Conservation (phyloP, 2,329 filamentous ascomycete species). For the Trichoderma asperellum region DNA sequence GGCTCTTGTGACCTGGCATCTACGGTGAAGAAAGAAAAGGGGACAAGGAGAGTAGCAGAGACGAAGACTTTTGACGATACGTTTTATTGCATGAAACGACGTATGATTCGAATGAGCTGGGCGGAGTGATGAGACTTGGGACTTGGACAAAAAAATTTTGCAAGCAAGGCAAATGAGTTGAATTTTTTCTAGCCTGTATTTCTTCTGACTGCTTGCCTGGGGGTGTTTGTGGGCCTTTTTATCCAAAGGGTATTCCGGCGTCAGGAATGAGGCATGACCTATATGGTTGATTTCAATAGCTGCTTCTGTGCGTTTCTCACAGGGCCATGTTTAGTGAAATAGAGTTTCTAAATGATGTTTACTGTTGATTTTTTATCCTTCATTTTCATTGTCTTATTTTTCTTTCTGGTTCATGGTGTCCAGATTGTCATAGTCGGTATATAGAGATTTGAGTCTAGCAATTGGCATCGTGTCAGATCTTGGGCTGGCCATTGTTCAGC, state of each 20-base stretch:
- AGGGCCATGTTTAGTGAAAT: slow-evolving; percentile 15
- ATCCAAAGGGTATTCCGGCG: slow-evolving; percentile 28
- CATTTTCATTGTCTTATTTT: background rate
- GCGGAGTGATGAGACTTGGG: slow-evolving; percentile 6
- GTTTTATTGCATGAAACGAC: slow-evolving; percentile 12
- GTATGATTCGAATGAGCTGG: slow-evolving; percentile 19
- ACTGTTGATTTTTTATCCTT: background rate
- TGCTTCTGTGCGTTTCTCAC: slow-evolving; percentile 21
- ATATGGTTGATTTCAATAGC: slow-evolving; percentile 29
- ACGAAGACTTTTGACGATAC: background rate
- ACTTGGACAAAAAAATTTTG: slow-evolving; percentile 20
- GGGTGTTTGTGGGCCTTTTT: slow-evolving; percentile 22
- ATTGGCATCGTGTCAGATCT: background rate
- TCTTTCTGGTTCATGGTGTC: background rate
- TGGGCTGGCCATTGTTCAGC: background rate
- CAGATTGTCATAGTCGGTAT: background rate
- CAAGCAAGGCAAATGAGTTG: slow-evolving; percentile 13
- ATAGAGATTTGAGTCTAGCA: background rate
- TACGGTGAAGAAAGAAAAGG: background rate
- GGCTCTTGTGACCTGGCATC: background rate
- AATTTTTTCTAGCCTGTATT: slow-evolving; percentile 11
- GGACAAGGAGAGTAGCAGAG: background rate
- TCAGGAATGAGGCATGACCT: slow-evolving; percentile 29
- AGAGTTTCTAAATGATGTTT: slow-evolving; percentile 18
- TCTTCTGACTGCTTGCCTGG: slow-evolving; percentile 25